phyloP scores from a whole-genome alignment of 2,329 filamentous ascomycete genomes.

The Sordariomycetes sp. region DNA sequence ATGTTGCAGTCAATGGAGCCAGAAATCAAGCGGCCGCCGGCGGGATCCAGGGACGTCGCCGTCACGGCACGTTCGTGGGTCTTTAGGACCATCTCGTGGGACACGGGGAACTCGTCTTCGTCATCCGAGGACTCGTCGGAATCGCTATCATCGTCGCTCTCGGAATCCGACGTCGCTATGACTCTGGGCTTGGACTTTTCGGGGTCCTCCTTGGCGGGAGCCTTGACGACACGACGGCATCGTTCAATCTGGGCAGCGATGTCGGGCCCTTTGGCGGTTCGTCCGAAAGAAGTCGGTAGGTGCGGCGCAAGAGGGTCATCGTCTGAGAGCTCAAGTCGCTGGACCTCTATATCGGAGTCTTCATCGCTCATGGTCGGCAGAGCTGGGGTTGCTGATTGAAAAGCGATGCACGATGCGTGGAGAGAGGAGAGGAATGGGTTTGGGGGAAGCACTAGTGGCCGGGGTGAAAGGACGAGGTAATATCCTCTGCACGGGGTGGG shows the following conservation, averaged over 20 bases:
- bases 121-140: slow-evolving; percentile 41
- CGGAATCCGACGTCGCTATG: slow-evolving; percentile 31
- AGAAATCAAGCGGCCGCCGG: slow-evolving; percentile 77
- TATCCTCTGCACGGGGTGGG: no score
- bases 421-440: not conserved
- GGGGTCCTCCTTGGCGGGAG: slow-evolving; percentile 8
- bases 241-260: slow-evolving; percentile 72
- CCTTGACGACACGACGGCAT: slow-evolving; percentile 47
- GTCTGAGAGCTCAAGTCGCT: slow-evolving; percentile 35
- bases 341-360: slow-evolving; percentile 42
- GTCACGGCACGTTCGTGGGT: slow-evolving; percentile 86
- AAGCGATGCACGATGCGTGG: not conserved
- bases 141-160: slow-evolving; percentile 27
- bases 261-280: slow-evolving; percentile 63
- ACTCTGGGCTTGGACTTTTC: slow-evolving; percentile 9
- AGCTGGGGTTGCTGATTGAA: not conserved
- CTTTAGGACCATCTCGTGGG: slow-evolving; percentile 86
- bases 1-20: slow-evolving; percentile 84
- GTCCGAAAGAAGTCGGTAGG: slow-evolving; percentile 76
- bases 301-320: slow-evolving; percentile 68
- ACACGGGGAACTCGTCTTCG: slow-evolving; percentile 81
- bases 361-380: slow-evolving; percentile 34
- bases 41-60: slow-evolving; percentile 70
- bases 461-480: no score
- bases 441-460: no score